These are phyloP conservation scores for Russula brevipes DNA, from an alignment of 768 basidiomycete species.

Conservation along the genomic window DNA sequence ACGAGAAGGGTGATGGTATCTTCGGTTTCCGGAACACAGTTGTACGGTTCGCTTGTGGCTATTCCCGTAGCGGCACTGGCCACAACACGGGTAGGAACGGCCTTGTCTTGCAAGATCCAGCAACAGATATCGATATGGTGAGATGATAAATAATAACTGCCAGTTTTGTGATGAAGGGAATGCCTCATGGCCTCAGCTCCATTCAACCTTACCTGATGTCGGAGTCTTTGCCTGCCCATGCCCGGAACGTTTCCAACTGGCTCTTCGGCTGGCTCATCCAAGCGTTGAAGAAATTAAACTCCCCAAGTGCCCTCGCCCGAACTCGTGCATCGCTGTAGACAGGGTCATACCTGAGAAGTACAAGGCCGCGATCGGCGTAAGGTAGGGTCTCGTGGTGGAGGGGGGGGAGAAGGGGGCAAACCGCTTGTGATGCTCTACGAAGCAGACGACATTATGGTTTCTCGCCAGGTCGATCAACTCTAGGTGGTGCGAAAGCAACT, in stretches of 20 bases:
- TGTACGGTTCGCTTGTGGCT: conserved; percentile 83
- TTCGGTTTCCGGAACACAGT: conserved; percentile 81
- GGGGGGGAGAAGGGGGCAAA: conserved; percentile 29
- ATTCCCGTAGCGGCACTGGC: conserved; percentile 90
- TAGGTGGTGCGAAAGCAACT: conserved; percentile 78
- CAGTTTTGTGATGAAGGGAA: not conserved
- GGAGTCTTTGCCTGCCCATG: conserved; percentile 92
- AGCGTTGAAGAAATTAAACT: conserved; percentile 93
- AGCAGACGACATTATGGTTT: conserved; percentile 78
- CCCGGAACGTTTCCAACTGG: conserved; percentile 90
- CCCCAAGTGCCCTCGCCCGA: conserved; percentile 68
- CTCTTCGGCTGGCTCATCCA: conserved; percentile 99
- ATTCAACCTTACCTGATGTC: conserved; percentile 65
- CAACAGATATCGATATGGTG: conserved; percentile 90
- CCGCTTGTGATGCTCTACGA: conserved; percentile 95
- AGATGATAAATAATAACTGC: conserved; percentile 90
- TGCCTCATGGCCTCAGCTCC: not conserved
- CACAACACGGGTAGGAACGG: conserved; percentile 77
- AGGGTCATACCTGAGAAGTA: conserved; percentile 64
- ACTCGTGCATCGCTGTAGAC: conserved; percentile 88
- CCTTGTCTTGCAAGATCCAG: conserved; percentile 76
- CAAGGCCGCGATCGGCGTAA: not conserved
- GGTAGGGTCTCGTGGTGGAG: not conserved
- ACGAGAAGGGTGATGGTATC: conserved; percentile 94
- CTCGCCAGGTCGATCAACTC: conserved; percentile 70